Conservation (phyloP, 2,329 filamentous ascomycete species). For the Ophiobolus disseminans region DNA sequence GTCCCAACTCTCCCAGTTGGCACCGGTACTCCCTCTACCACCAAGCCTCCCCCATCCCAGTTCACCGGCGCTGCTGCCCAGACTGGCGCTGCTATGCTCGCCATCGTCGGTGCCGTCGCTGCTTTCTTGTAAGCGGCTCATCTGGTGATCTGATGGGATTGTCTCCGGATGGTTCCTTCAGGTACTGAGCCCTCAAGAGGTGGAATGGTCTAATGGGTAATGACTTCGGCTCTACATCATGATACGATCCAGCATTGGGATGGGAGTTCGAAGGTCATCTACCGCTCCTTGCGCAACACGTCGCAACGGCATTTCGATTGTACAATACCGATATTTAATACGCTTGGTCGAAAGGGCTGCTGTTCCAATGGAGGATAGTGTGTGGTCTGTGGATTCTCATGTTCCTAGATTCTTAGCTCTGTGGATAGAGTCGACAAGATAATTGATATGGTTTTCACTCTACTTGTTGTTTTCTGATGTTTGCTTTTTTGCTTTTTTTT, state of each 20-base stretch:
- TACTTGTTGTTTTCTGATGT: slow-evolving; percentile 13
- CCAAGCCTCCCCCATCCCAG: slow-evolving; percentile 34
- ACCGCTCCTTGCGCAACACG: slow-evolving; percentile 31
- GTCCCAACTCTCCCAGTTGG: slow-evolving; percentile 28
- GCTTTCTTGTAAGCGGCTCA: slow-evolving; percentile 48
- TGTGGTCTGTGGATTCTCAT: slow-evolving; percentile 46
- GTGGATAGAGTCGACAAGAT: slow-evolving; percentile 33
- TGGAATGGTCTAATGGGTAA: slow-evolving; percentile 40
- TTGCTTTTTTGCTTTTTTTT: neutral
- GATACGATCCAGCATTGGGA: slow-evolving; percentile 45
- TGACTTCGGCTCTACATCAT: slow-evolving; percentile 41
- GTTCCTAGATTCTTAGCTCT: slow-evolving; percentile 40
- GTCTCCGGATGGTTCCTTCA: slow-evolving; percentile 8
- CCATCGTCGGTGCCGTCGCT: slow-evolving; percentile 58
- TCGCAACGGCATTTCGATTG: slow-evolving; percentile 46
- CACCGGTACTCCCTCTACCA: slow-evolving; percentile 36
- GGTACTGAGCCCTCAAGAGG: slow-evolving; percentile 19
- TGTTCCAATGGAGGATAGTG: slow-evolving; percentile 40
- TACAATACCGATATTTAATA: slow-evolving; percentile 43
- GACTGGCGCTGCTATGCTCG: slow-evolving; percentile 60
- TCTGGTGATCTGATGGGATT: slow-evolving; percentile 19
- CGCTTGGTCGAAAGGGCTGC: slow-evolving; percentile 41
- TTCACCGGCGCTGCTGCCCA: slow-evolving; percentile 63
- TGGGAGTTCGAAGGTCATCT: slow-evolving; percentile 37
- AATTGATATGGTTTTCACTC: slow-evolving; percentile 44